Evolutionary conservation across 768 basidiomycete species (phyloP), one percentile per base, ranked within the genome.

Genomic region (Mrakia gelida): DNA sequence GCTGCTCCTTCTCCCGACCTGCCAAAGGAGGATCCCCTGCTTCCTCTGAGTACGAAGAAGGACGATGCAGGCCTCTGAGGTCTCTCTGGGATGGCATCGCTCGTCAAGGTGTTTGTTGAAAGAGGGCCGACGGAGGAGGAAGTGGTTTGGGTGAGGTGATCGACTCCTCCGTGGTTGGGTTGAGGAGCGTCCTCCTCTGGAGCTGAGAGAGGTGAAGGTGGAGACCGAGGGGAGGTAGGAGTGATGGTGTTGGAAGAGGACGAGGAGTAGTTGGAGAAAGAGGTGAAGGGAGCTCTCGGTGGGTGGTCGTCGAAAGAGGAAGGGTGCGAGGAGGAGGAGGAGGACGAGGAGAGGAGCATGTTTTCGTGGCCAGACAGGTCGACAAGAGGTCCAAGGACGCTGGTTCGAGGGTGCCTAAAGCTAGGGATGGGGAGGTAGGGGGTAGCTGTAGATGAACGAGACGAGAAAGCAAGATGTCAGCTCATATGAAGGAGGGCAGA

Each of bases 201-300:
- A 18, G 41, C 34, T 0, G 67, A 15, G 21, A 70, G 67, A 23
- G 67, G 67, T 3, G 67, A 70, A 2, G 38, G 67, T 9, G 67
- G 67, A 9, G 67, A 70, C 2, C 41, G 15, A n/a, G 67, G 67
- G 34, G 67, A 70, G 38, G 67, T 70, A 6, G 67, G 67, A 26
- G 67, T 70, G 67, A 70, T 70, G 32, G 67, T 70, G 67, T 70
- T 70, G 15, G 67, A 70, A 1, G 67, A 70, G 13, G 67, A 70
- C 11, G 67, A 70, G 3, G 67, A 70, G 34, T 41, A 34, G 67
- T 70, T 70, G 15, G 67, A 70, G 38, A 70, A 70, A 18, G 67
- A 70, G 1, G 41, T 70, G 41, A 70, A 70, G 21, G 67, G 67
- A 41, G 67, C 67, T 41, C 67, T 18, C 0, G 67, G 67, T 0